A percentile compares a stretch with the other conserved stretches of the same genome.
Conservation (phyloP, 2,329 filamentous ascomycete genomes). For the Aspergillus eucalypticola region DNA sequence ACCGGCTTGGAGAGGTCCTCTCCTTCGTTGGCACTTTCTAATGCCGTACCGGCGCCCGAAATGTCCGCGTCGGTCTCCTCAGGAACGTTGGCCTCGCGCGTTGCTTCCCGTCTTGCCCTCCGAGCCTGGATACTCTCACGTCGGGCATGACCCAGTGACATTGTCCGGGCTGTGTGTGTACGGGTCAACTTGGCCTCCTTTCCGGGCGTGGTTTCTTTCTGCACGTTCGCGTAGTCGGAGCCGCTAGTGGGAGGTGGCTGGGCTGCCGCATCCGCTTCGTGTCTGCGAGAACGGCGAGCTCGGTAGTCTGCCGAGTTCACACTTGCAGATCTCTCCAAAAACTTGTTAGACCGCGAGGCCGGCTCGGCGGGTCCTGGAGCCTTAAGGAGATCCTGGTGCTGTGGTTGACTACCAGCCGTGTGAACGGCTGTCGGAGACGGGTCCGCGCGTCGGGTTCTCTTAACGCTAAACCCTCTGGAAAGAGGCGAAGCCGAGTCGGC, state of each 20-base stretch:
- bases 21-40: slow-evolving; percentile 55
- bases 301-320: slow-evolving; percentile 85
- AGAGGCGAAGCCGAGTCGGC: slow-evolving; percentile 65
- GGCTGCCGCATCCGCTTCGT: slow-evolving; percentile 56
- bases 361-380: slow-evolving; percentile 67
- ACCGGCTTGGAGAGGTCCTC: slow-evolving; percentile 85
- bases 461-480: slow-evolving; percentile 87
- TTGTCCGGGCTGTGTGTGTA: slow-evolving; percentile 70
- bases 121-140: slow-evolving; percentile 90
- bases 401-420: slow-evolving; percentile 62
- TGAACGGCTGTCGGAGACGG: slow-evolving; percentile 57
- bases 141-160: slow-evolving; percentile 84
- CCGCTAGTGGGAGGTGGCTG: slow-evolving; percentile 75
- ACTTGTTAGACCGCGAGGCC: slow-evolving; percentile 63
- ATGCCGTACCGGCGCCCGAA: slow-evolving; percentile 54
- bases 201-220: slow-evolving; percentile 45
- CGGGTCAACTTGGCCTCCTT: slow-evolving; percentile 59
- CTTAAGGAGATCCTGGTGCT: slow-evolving; percentile 76
- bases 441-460: slow-evolving; percentile 58
- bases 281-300: slow-evolving; percentile 59
- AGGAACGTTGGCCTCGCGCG: slow-evolving; percentile 73
- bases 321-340: slow-evolving; percentile 82
- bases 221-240: slow-evolving; percentile 64
- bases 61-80: slow-evolving; percentile 88
- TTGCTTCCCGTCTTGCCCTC: slow-evolving; percentile 70